phyloP scores from a whole-genome alignment of 192 early-diverging fungal genomes.

The Coemansia sp. region DNA sequence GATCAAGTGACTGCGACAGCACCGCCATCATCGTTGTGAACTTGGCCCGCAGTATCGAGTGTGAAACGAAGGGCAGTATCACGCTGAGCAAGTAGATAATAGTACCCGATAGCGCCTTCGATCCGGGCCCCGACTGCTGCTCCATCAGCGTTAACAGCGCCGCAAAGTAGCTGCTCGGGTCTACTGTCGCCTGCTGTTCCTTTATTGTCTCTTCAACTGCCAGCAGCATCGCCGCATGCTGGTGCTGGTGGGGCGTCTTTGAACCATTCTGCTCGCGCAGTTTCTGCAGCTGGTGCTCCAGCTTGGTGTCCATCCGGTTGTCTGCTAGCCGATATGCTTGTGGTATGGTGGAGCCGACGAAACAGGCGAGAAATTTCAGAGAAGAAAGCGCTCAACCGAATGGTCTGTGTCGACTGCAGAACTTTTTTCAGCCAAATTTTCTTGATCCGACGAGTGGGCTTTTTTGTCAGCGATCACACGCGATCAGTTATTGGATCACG shows the following conservation, averaged over 20 bases:
- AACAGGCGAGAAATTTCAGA: no score
- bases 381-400: no score
- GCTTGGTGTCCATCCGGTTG: constrained; percentile 33
- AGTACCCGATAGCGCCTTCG: constrained; percentile 56
- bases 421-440: no score
- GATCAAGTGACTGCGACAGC: constrained; percentile 53
- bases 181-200: constrained; percentile 65
- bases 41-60: constrained; percentile 58
- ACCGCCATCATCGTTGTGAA: constrained; percentile 61
- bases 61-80: constrained; percentile 64
- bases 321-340: no score
- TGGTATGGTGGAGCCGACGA: no score
- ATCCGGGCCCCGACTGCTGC: constrained; percentile 51
- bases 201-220: constrained; percentile 76
- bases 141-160: constrained; percentile 72
- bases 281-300: constrained; percentile 44
- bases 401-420: no score
- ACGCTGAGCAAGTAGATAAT: constrained; percentile 79
- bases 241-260: constrained; percentile 81
- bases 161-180: constrained; percentile 86
- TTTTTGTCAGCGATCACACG: no score
- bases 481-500: no score
- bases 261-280: constrained; percentile 63
- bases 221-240: constrained; percentile 65
- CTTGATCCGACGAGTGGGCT: no score